Base-by-base conservation (phyloP, 176 grass and related monocot genomes). In the Aegilops longissima region DNA sequence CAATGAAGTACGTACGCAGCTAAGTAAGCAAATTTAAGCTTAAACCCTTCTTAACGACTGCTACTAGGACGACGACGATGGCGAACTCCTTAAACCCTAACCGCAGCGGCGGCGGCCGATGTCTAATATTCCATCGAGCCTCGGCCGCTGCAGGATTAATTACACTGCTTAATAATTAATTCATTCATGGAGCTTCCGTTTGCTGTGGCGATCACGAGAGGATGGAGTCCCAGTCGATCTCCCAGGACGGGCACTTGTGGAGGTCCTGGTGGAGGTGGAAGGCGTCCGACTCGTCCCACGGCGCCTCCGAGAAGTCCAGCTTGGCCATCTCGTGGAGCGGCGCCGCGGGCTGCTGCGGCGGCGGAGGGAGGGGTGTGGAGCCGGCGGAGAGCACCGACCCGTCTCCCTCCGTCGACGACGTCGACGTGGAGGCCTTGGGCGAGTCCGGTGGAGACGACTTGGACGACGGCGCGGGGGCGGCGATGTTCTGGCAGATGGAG, bases 171-270 rank as follows among this genome's bases (percentile, higher is more conserved):
- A 44, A 74, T 82, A 34, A 74, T 68, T 45, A 61, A 74, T 68
- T 70, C 33, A 80, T 68, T 59, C 45, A 14, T 11, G 49, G 62
- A 70, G 36, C 84, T 31, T 71, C 16, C 45, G 49, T 27, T 89
- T 83, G 75, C 5, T 80, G 52, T 1, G 70, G 29, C 49, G 51
- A 54, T 91, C 87, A 93, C 34, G 97, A 92, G 45, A 99, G 79
- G 85, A 99, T 96, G 76, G 90, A 83, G 84, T 99, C 97, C 97
- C 97, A 99, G 88, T 99, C 97, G 83, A 99, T 99, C 73, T 99
- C 97, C 80, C 80, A 97, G 1, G 97, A 99, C 58, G 94, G 94
- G 49, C 69, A 90, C 66, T 89, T 94, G 82, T 73, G 61, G 34
- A 99, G 85, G 72, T 49, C 89, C 66, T 89, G 93, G 82, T 73